Percentiles rank a stretch among this genome's conserved stretches.
These are phyloP conservation scores for Penicillium waksmanii DNA, from an alignment of 495 filamentous ascomycete genomes.

Conservation along the genomic window DNA sequence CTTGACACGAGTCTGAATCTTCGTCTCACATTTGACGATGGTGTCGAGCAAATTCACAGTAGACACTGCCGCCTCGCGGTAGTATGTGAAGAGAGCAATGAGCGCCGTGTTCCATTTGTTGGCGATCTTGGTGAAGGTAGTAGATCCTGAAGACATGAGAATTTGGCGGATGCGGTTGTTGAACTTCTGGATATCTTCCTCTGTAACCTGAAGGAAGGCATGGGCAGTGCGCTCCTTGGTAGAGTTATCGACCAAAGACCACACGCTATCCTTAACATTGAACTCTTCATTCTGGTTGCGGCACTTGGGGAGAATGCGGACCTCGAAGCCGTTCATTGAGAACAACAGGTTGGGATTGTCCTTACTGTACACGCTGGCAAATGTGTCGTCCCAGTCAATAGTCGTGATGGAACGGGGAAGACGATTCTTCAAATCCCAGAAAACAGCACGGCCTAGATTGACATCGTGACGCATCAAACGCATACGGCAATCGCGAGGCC, in stretches of 20 bases:
- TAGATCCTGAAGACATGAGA: slow-evolving; percentile 97
- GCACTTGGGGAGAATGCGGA: slow-evolving; percentile 94
- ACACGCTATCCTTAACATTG: slow-evolving; percentile 95
- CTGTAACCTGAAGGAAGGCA: slow-evolving; percentile 96
- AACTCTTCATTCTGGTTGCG: slow-evolving; percentile 97
- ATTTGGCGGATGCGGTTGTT: slow-evolving; percentile 99
- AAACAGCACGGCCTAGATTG: slow-evolving; percentile 95
- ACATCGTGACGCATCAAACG: slow-evolving; percentile 99
- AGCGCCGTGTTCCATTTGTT: slow-evolving; percentile 99
- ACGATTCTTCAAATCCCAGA: slow-evolving; percentile 99
- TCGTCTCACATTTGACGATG: slow-evolving; percentile 99
- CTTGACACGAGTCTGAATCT: slow-evolving; percentile 99
- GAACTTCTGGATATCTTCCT: slow-evolving; percentile 98
- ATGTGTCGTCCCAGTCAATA: slow-evolving; percentile 99
- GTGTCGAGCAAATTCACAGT: slow-evolving; percentile 96
- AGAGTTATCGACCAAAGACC: slow-evolving; percentile 94
- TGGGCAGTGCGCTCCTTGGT: slow-evolving; percentile 97
- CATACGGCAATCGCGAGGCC: slow-evolving; percentile 98
- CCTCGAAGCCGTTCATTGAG: slow-evolving; percentile 98
- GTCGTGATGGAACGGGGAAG: slow-evolving; percentile 93
- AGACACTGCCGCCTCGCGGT: slow-evolving; percentile 96
- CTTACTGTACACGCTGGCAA: slow-evolving; percentile 97
- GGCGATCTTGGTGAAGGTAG: slow-evolving; percentile 99
- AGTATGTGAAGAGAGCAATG: slow-evolving; percentile 99
- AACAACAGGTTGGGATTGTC: slow-evolving; percentile 98